A percentile compares a stretch with the other conserved stretches of the same genome.
Conservation (phyloP, 2,329 filamentous ascomycete species). For the Leptographium flavum region DNA sequence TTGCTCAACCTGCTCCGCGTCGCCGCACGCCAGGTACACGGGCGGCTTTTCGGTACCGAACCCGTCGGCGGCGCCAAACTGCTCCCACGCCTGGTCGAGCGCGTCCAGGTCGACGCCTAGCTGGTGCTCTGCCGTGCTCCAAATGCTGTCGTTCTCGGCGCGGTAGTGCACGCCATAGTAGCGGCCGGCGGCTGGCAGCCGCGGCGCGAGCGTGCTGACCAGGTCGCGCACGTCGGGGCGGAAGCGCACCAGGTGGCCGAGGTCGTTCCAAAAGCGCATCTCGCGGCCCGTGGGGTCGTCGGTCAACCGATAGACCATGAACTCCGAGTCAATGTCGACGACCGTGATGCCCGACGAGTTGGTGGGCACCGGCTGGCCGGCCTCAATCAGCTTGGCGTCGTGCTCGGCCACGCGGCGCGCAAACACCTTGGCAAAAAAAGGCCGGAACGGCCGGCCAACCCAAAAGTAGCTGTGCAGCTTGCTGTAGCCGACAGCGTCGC, state of each 20-base stretch:
- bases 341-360: slow-evolving; percentile 15
- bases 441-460: slow-evolving; percentile 16
- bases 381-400: neutral
- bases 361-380: no score
- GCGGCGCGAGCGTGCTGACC: slow-evolving; percentile 12
- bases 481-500: slow-evolving; percentile 13
- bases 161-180: slow-evolving; percentile 23
- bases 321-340: slow-evolving; percentile 17
- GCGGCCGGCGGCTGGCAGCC: slow-evolving; percentile 11
- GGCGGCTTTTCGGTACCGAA: slow-evolving; percentile 6
- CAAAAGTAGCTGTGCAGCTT: slow-evolving; percentile 18
- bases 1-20: slow-evolving; percentile 17
- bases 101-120: slow-evolving; percentile 19
- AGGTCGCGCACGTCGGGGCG: slow-evolving; percentile 15
- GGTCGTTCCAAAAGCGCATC: slow-evolving; percentile 20
- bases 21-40: slow-evolving; percentile 21
- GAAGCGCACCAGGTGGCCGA: slow-evolving; percentile 18
- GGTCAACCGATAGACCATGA: slow-evolving; percentile 21
- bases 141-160: slow-evolving; percentile 22
- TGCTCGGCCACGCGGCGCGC: slow-evolving; percentile 1
- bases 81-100: slow-evolving; percentile 18
- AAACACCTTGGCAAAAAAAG: slow-evolving; percentile 13
- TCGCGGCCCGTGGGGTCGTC: slow-evolving; percentile 21
- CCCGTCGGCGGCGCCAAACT: slow-evolving; percentile 11
- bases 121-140: slow-evolving; percentile 20